Base-by-base conservation (phyloP, 129 eudicot species). In the Lonicera japonica region DNA sequence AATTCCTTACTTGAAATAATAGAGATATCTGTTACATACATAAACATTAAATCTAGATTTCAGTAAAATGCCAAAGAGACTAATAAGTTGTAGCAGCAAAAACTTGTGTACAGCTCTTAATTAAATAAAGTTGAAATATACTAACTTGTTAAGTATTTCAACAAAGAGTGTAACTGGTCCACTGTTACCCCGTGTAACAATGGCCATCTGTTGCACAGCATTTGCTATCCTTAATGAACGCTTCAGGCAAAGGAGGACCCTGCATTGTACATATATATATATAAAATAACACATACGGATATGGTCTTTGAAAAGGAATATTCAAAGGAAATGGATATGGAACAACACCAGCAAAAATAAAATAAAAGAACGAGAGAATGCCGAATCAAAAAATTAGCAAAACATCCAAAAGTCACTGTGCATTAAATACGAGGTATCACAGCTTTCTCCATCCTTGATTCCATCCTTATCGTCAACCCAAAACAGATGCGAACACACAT, bases 121-220 rank as follows among this genome's bases (percentile, higher is more conserved):
- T 12, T 39, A 54, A 23, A n/a, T n/a, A n/a, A n/a, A 29, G 36
- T 29, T 45, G 11, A 0, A 11, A 21, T 54, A 14, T 50, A 80
- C 86, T 61, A 64, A 92, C 99, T 92, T 92, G 86, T 92, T 92
- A 22, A 92, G 83, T 73, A 92, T 92, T 77, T 92, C 99, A 54
- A 92, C 99, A 64, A 92, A 88, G 61, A 92, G 85, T 18, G 96
- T 88, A 38, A 92, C 89, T 6, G 99, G 95, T 45, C 99, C 99
- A 56, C 96, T 85, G 80, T 87, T 92, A 54, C 99, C 99, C 63
- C 99, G 84, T n/a, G 99, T 78, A 69, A 81, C 99, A 81, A 40
- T 92, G n/a, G 96, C 91, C 95, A 87, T 88, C 72, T 92, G 99
- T 61, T 92, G 99, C 48, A 96, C 99, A 61, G 99, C 96, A 79